Base-by-base conservation (phyloP, 202 grass and related monocot genomes). In the Schoenoplectus triqueter region DNA sequence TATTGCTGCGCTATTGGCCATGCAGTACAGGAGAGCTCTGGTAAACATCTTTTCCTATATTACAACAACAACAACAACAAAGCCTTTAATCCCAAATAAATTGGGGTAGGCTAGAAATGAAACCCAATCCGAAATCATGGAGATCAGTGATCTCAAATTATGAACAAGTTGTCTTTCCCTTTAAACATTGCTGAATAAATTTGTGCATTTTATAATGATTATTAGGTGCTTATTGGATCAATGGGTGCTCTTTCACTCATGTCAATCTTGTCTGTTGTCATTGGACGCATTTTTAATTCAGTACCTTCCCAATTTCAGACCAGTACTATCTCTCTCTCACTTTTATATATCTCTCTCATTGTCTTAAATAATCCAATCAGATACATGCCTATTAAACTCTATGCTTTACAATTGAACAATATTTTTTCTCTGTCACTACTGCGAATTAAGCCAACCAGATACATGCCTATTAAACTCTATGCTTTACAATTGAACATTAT, bases 261-360 rank as follows among this genome's bases (percentile, higher is more conserved):
- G 95, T 92, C 91, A 74, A 68, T 94, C 1, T 82, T 98, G 83
- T 95, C 93, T 88, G 95, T 98, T 77, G 40, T 95, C 71, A 94
- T 98, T 89, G 93, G 95, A 71, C 78, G 87, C 51, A 88, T 95
- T 67, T 98, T 98, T 74, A 85, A 92, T 69, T 95, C 91, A 84
- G 90, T 98, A 67, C 95, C 93, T 63, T 82, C 95, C 78, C 90
- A 94, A 51, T 98, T 98, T 85, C 93, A 98, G 91, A 98, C 95
- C 86, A 98, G 95, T 97, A 88, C 84, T 41, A 5, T 10, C 46
- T 13, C 46, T 52, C 47, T 52, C 70, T 73, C n/a, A 0, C 21
- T 59, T 31, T 31, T 31, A 31, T 31, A 31, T 31, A 31, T 31
- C 31, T 31, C 31, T 31, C 31, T 31, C 31, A 31, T 31, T 31